Evolutionary conservation across 2,329 filamentous ascomycete genomes (phyloP).

Genomic region (Fusarium nematophilum): DNA sequence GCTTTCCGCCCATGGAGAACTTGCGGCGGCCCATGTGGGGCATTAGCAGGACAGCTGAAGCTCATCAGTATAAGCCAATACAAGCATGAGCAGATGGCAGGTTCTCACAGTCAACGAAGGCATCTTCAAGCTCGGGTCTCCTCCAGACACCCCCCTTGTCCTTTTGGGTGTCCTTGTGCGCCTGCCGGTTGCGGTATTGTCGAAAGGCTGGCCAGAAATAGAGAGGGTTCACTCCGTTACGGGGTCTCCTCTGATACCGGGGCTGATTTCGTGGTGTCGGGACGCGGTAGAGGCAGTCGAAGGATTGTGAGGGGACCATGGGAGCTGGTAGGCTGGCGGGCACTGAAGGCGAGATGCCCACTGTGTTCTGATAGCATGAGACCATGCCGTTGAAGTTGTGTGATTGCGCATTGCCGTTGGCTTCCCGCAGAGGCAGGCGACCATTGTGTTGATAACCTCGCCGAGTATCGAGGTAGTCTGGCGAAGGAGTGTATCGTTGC

Average conservation of each 20-base stretch:
- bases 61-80: constrained; percentile 33
- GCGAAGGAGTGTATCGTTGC: constrained; percentile 61
- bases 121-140: constrained; percentile 69
- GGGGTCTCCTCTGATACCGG: constrained; percentile 49
- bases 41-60: constrained; percentile 70
- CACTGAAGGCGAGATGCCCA: constrained; percentile 57
- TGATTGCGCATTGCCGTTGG: constrained; percentile 63
- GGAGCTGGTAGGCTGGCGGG: constrained; percentile 63
- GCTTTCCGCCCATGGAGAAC: constrained; percentile 71
- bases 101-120: constrained; percentile 73
- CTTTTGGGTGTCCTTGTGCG: constrained; percentile 69
- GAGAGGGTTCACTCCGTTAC: constrained; percentile 65
- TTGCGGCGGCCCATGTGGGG: constrained; percentile 75
- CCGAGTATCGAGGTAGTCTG: constrained; percentile 60
- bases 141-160: constrained; percentile 68
- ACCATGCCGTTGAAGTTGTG: constrained; percentile 55
- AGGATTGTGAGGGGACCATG: constrained; percentile 62
- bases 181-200: constrained; percentile 73
- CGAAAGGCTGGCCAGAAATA: constrained; percentile 72
- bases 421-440: constrained; percentile 63
- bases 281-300: constrained; percentile 54
- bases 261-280: constrained; percentile 52
- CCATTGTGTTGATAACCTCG: constrained; percentile 52
- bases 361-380: constrained; percentile 58
- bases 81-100: background rate